Evolutionary conservation across 2,329 filamentous ascomycete species (phyloP).

Genomic region (Chaetomium globosum): DNA sequence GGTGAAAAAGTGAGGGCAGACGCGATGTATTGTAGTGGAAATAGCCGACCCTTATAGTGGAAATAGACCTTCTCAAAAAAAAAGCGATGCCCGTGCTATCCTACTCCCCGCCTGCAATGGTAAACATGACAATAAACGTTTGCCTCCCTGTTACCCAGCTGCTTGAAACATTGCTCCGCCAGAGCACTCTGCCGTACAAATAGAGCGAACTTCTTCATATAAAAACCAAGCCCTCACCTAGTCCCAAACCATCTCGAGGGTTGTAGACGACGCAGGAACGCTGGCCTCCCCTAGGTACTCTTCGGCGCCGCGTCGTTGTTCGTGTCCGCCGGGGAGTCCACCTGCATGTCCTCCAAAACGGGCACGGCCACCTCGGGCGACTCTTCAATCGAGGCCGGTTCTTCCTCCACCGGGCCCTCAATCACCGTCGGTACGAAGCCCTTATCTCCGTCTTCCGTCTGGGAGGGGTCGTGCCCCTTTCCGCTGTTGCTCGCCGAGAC

Average conservation of each 20-base stretch:
- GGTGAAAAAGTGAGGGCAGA: no score
- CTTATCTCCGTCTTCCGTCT: constrained; percentile 42
- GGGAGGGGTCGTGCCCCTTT: constrained; percentile 54
- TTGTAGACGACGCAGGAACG: not conserved
- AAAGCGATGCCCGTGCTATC: constrained; percentile 13
- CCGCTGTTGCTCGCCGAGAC: constrained; percentile 66
- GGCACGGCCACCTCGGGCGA: constrained; percentile 35
- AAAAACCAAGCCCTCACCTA: not conserved
- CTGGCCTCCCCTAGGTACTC: constrained; percentile 7
- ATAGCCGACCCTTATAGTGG: no score
- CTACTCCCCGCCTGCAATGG: not conserved
- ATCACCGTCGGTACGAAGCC: constrained; percentile 57
- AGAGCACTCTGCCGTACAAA: not conserved
- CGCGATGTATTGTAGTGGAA: no score
- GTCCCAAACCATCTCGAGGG: not conserved
- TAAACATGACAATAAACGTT: not conserved
- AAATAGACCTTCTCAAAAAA: no score
- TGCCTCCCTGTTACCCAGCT: not conserved
- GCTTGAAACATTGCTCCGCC: not conserved
- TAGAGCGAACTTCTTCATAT: not conserved
- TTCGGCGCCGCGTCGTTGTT: constrained; percentile 7
- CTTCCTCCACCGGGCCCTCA: constrained; percentile 56
- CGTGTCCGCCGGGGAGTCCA: constrained; percentile 21
- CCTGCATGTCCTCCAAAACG: constrained; percentile 1
- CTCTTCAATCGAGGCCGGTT: constrained; percentile 45